Conservation (phyloP, 2,329 filamentous ascomycete genomes). For the Microsporum canis region DNA sequence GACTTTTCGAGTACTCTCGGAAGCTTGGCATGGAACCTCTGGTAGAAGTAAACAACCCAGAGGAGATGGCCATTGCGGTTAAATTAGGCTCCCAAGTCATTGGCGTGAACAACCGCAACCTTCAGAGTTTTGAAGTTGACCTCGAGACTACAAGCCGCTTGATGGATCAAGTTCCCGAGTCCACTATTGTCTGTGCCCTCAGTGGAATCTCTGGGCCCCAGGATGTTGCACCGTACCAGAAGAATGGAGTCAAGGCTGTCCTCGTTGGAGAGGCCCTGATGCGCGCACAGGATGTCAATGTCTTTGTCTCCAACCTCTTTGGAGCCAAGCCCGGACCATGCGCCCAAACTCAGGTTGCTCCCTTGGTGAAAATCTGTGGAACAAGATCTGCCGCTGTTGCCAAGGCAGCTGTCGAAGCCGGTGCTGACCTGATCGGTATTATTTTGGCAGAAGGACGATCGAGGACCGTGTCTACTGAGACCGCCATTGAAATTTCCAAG, state of each 20-base stretch:
- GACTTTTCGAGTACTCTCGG: slow-evolving; percentile 76
- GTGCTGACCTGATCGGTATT: slow-evolving; percentile 86
- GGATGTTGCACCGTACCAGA: slow-evolving; percentile 78
- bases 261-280: slow-evolving; percentile 94
- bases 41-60: slow-evolving; percentile 88
- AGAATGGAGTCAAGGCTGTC: slow-evolving; percentile 82
- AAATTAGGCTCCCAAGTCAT: slow-evolving; percentile 81
- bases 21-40: slow-evolving; percentile 94
- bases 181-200: slow-evolving; percentile 81
- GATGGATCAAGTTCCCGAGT: slow-evolving; percentile 72
- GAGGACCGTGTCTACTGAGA: slow-evolving; percentile 66
- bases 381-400: slow-evolving; percentile 76
- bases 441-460: slow-evolving; percentile 75
- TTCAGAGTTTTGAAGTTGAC: slow-evolving; percentile 95
- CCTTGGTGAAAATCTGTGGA: slow-evolving; percentile 90
- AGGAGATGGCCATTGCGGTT: slow-evolving; percentile 84
- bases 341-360: slow-evolving; percentile 23
- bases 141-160: slow-evolving; percentile 81
- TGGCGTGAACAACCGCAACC: slow-evolving; percentile 93
- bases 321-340: slow-evolving; percentile 37
- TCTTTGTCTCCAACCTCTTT: slow-evolving; percentile 76
- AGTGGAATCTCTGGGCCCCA: slow-evolving; percentile 85
- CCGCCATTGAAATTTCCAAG: slow-evolving; percentile 67
- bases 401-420: slow-evolving; percentile 65
- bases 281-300: slow-evolving; percentile 69